phyloP scores from a whole-genome alignment of 2,329 filamentous ascomycete species.

The Ophiostoma sp. region DNA sequence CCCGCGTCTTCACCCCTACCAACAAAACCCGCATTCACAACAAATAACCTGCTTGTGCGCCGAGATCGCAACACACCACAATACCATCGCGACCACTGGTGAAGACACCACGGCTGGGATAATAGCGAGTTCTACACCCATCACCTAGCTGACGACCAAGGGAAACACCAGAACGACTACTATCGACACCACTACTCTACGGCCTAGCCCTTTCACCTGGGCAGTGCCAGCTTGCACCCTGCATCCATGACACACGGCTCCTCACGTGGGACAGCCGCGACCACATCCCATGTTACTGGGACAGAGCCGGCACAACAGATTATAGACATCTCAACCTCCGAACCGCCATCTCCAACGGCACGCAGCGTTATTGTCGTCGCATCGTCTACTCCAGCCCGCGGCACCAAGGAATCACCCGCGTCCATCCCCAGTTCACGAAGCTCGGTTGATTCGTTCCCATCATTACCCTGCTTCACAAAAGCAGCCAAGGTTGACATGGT shows the following conservation, averaged over 20 bases:
- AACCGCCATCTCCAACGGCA: not conserved
- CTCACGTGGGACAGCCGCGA: not conserved
- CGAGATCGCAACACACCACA: not conserved
- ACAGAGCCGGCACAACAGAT: not conserved
- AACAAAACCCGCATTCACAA: not conserved
- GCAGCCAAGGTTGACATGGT: not conserved
- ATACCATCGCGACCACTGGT: not conserved
- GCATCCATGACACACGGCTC: not conserved
- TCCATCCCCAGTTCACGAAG: conserved; percentile 3
- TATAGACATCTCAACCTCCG: not conserved
- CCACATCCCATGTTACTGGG: not conserved
- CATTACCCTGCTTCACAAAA: not conserved
- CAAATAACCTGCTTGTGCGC: not conserved
- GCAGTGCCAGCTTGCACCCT: not conserved
- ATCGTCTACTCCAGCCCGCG: not conserved
- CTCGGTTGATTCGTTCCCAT: conserved; percentile 23
- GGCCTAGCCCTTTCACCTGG: not conserved
- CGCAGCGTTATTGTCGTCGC: not conserved
- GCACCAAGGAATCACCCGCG: conserved; percentile 1
- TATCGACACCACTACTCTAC: not conserved
- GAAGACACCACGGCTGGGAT: not conserved
- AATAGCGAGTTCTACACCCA: not conserved
- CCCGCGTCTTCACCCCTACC: not conserved
- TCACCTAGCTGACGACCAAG: not conserved
- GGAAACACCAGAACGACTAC: not conserved